These are phyloP conservation scores for Rubia peregrina DNA, from an alignment of 305 asterid genomes.

Conservation along the genomic window DNA sequence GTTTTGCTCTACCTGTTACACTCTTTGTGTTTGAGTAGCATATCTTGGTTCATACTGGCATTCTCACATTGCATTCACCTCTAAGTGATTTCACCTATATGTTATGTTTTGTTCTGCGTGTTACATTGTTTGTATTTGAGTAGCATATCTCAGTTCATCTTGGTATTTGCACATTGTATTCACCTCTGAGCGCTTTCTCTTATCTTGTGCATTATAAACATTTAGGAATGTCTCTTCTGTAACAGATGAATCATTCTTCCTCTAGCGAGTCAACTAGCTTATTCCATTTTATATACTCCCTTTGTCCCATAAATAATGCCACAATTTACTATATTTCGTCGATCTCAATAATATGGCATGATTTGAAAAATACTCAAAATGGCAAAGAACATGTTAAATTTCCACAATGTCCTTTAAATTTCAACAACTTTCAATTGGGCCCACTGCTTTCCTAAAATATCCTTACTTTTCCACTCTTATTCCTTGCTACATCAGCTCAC, in stretches of 20 bases:
- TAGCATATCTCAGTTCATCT: background rate
- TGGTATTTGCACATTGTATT: background rate
- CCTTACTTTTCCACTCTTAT: no score
- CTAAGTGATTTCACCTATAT: background rate
- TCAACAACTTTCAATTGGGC: no score
- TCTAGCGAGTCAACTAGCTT: background rate
- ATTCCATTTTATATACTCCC: background rate
- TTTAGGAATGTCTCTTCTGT: background rate
- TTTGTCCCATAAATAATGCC: no score
- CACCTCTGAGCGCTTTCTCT: background rate
- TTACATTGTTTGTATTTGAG: background rate
- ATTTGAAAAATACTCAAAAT: no score
- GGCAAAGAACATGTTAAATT: no score
- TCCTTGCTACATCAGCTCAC: no score
- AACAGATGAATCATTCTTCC: background rate
- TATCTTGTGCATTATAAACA: background rate
- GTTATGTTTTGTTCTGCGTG: background rate
- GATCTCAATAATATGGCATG: no score
- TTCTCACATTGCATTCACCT: background rate
- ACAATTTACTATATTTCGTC: no score
- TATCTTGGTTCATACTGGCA: background rate
- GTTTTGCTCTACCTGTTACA: background rate
- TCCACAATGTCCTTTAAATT: no score
- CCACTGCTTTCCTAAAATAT: no score
- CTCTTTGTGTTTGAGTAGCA: background rate